Evolutionary conservation across 441 rosid species (phyloP).

Genomic region (Syzygium syzygioides): DNA sequence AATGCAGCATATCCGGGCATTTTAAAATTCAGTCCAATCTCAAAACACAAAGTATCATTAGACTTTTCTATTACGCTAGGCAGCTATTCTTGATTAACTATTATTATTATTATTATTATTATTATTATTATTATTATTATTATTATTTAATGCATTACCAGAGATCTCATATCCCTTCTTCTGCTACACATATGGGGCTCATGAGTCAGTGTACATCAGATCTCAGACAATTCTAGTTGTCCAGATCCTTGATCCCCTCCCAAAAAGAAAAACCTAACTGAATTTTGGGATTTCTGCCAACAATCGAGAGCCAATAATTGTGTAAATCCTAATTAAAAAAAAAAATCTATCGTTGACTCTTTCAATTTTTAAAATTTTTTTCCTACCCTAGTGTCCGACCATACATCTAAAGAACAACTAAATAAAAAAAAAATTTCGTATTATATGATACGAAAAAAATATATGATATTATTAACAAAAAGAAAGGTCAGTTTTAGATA

Average conservation of each 20-base stretch:
- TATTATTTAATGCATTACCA: background rate
- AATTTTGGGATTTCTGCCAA: background rate
- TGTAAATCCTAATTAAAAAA: background rate
- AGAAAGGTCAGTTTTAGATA: background rate
- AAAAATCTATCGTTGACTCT: background rate
- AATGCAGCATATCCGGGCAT: background rate
- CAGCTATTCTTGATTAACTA: background rate
- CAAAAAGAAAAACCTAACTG: background rate
- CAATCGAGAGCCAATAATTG: background rate
- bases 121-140: no score
- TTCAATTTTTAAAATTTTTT: background rate
- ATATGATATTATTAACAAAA: background rate
- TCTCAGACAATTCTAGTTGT: background rate
- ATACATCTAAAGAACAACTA: background rate
- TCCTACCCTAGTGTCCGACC: background rate
- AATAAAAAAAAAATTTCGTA: background rate
- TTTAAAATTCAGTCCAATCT: background rate
- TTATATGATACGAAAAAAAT: background rate
- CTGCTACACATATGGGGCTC: background rate
- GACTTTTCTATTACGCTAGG: background rate
- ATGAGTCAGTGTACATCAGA: background rate
- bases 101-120: fast-evolving
- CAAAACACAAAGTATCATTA: background rate
- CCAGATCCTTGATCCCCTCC: background rate
- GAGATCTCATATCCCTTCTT: background rate